Base-by-base conservation (phyloP, 176 grass and related monocot genomes). In the Triticum turgidum region DNA sequence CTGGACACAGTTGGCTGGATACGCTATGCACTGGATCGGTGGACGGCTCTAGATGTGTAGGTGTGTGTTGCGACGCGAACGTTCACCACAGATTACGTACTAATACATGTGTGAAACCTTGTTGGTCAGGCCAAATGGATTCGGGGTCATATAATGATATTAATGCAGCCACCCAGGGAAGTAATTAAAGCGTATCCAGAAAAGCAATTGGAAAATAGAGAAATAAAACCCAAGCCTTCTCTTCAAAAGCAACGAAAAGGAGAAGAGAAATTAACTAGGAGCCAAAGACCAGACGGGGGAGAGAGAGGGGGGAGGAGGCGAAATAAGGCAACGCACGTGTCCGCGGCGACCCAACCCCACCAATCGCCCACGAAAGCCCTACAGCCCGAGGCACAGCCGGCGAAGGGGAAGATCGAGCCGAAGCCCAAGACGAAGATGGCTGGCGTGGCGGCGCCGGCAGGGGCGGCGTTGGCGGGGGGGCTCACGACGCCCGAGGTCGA, bases 401-500 rank as follows among this genome's bases (percentile, higher is more conserved):
- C n/a, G 29, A 69, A 12, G 33, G 11, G 2, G 10, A 21, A 4
- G 65, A 20, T 35, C 33, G 34, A 15, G 32, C 32, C n/a, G 22
- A 35, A 29, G 22, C 24, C 34, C 21, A 13, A 38, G 70, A n/a
- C 4, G 39, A 61, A 64, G 59, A 56, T 18, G 52, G 52, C 52
- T 7, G 21, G 20, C 4, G 5, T 15, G 56, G 15, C 38, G 39
- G 15, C 4, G 32, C 1, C 49, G 35, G 45, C n/a, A 6, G 17
- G 13, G 45, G 11, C 37, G 35, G 45, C n/a, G 9, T n/a, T 9
- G 45, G 11, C 37, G 33, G 68, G 1, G 44, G 25, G 2, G 10
- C 89, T 94, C 87, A 88, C 89, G 9, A 22, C 68, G 70, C 12
- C 18, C 17, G 93, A 98, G 49, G 6, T 95, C 33, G 83, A 79